Evolutionary conservation across 257 asterid genomes (phyloP).

Genomic region (Solanum rostratum): DNA sequence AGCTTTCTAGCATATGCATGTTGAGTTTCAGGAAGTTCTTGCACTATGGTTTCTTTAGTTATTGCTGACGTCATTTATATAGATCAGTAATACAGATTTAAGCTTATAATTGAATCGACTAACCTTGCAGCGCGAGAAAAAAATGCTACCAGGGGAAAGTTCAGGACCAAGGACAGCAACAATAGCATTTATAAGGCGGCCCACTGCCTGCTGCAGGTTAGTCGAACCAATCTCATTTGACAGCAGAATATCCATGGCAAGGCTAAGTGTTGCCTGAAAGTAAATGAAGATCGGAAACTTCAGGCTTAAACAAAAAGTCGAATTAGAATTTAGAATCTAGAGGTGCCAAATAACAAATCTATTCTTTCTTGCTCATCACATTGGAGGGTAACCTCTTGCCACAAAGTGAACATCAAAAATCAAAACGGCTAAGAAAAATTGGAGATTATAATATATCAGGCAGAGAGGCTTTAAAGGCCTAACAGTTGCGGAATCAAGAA

Average conservation of each 20-base stretch:
- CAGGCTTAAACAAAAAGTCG: background rate
- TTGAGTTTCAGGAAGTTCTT: background rate
- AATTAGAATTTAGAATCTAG: background rate
- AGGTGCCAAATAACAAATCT: background rate
- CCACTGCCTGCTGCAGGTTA: constrained; percentile 93
- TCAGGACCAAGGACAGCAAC: constrained; percentile 99
- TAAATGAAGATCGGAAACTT: background rate
- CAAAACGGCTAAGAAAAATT: background rate
- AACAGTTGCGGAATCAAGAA: background rate
- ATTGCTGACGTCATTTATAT: background rate
- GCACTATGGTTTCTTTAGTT: background rate
- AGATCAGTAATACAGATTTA: background rate
- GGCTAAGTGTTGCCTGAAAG: constrained; percentile 86
- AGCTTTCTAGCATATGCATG: background rate
- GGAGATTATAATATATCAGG: background rate
- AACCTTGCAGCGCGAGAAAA: constrained; percentile 99
- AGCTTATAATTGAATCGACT: constrained; percentile 11
- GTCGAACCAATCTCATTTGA: constrained; percentile 89
- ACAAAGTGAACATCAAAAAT: background rate
- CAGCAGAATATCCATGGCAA: constrained; percentile 82
- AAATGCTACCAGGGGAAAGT: constrained; percentile 93
- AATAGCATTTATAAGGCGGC: constrained; percentile 90
- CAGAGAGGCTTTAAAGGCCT: background rate
- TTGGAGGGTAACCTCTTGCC: background rate
- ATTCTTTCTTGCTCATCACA: background rate